These are phyloP conservation scores for Rosa lucieae DNA, from an alignment of 306 rosid genomes.

Conservation along the genomic window DNA sequence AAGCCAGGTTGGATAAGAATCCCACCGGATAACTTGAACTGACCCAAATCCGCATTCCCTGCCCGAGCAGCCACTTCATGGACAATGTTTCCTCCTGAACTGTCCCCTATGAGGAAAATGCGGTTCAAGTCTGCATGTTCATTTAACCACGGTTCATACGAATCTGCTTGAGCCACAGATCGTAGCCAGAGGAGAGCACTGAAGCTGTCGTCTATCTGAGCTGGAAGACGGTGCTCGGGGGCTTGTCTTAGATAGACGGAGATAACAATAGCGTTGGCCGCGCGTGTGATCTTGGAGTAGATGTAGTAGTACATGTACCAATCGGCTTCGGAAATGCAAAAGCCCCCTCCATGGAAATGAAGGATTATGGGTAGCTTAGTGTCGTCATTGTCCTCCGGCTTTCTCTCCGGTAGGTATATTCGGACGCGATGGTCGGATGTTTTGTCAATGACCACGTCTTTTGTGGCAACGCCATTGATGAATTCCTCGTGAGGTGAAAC, in stretches of 20 bases:
- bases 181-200: slow-evolving; percentile 54
- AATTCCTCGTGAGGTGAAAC: slow-evolving; percentile 50
- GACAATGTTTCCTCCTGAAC: slow-evolving; percentile 64
- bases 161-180: slow-evolving; percentile 35
- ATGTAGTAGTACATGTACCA: not conserved
- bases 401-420: slow-evolving; percentile 48
- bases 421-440: slow-evolving; percentile 32
- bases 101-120: slow-evolving; percentile 71
- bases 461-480: slow-evolving; percentile 44
- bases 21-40: slow-evolving; percentile 47
- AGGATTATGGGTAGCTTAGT: slow-evolving; percentile 28
- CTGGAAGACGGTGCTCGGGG: slow-evolving; percentile 70
- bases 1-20: slow-evolving; percentile 62
- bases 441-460: slow-evolving; percentile 26
- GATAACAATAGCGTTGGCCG: slow-evolving; percentile 40
- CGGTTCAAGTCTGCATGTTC: slow-evolving; percentile 46
- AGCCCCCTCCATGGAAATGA: too few relatives aligned
- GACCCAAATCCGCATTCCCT: slow-evolving; percentile 32
- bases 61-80: slow-evolving; percentile 55
- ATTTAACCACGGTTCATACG: slow-evolving; percentile 37
- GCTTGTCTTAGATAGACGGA: slow-evolving; percentile 52
- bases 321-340: too few relatives aligned
- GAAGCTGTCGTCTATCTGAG: slow-evolving; percentile 44
- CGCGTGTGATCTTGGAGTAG: slow-evolving; percentile 35
- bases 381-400: not conserved